Base-by-base conservation (phyloP, 768 basidiomycete species). In the Lactarius deliciosus region DNA sequence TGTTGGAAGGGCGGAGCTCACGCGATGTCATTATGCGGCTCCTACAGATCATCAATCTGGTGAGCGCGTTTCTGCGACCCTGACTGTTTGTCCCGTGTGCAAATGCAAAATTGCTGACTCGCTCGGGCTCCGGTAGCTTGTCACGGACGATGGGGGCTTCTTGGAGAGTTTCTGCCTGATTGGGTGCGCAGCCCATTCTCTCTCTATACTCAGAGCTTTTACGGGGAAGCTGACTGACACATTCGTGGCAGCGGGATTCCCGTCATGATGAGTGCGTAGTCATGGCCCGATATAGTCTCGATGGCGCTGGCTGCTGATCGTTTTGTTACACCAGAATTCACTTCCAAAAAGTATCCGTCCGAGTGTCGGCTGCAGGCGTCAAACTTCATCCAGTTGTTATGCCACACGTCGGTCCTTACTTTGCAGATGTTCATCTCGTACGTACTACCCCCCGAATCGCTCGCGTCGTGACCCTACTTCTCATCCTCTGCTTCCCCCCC, bases 371-470 rank as follows among this genome's bases (percentile, higher is more conserved):
- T 92, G n/a, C 92, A 98, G 74, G 96, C 96, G 0, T 98, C 97
- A 2, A 88, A 92, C 72, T 98, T 98, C 76, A 92, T 99, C 61
- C 88, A 92, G 32, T 78, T 96, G 16, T 84, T 98, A 30, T 97
- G 96, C 75, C 88, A 94, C 74, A 91, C 94, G 0, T 98, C 96
- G 2, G 89, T 94, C 13, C 77, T 97, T 69, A 99, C 96, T 2
- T 79, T 98, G 45, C 96, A 98, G 74, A 98, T 98, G 96, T 98
- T 98, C 79, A 97, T 98, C 68, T 92, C 94, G 94, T 95, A 74
- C 65, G 93, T 86, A 28, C n/a, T 18, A n/a, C 40, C 61, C n/a
- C 9, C 0, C 36, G 34, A 30, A 36, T 36, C 34, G 34, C 34
- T 9, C 34, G 11, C 36, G 36, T 2, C 11, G 36, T 38, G 36